Conservation (phyloP, 1,284 basidiomycete species). For the Rhodotorula sp. region DNA sequence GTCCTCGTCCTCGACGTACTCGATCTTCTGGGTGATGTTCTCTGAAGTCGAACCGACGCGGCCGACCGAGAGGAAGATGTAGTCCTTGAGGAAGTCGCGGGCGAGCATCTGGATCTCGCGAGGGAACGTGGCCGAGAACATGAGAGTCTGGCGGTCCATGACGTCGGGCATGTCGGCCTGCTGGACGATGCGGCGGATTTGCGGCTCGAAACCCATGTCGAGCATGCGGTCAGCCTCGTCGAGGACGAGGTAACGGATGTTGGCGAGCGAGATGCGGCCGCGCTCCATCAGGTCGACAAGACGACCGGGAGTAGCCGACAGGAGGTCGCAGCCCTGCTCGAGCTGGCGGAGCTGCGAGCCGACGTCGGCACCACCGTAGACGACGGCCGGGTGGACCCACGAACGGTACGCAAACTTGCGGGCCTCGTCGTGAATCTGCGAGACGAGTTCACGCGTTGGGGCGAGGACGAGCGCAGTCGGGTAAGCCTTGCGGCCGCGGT, state of each 20-base stretch:
- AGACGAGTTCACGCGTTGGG: conserved; percentile 96
- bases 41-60: conserved; percentile 98
- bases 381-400: conserved; percentile 98
- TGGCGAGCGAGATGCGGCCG: conserved; percentile 91
- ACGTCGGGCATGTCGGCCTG: conserved; percentile 97
- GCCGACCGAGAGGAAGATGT: conserved; percentile 97
- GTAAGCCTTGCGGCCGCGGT: conserved; percentile 82
- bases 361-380: conserved; percentile 99
- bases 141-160: conserved; percentile 91
- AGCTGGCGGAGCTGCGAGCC: conserved; percentile 88
- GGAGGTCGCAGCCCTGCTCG: conserved; percentile 94
- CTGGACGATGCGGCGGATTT: conserved; percentile 97
- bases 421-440: conserved; percentile 98
- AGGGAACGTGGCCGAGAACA: conserved; percentile 99
- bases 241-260: conserved; percentile 96
- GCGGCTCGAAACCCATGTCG: conserved; percentile 99
- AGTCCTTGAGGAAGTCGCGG: conserved; percentile 73
- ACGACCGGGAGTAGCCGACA: conserved; percentile 97
- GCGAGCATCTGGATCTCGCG: conserved; percentile 98
- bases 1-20: conserved; percentile 96
- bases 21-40: conserved; percentile 98
- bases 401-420: conserved; percentile 99
- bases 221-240: conserved; percentile 99
- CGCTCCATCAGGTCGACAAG: conserved; percentile 98
- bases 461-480: conserved; percentile 95